Evolutionary conservation across 1,284 basidiomycete species (phyloP).

Genomic region (Irpex sp.): DNA sequence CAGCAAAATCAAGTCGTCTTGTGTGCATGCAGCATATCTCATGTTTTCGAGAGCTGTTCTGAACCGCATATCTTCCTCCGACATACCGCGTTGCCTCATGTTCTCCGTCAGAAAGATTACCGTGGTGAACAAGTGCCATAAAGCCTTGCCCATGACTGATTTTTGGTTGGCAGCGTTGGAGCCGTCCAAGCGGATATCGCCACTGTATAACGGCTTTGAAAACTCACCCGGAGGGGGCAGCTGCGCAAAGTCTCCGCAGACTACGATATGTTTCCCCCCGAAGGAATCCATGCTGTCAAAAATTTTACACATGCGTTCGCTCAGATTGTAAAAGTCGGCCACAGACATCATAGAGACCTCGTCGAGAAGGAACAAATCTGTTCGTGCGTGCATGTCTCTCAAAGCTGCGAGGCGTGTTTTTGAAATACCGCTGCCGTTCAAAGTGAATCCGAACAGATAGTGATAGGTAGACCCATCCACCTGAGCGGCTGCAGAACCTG

Average conservation of each 20-base stretch:
- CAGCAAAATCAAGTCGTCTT: neutral
- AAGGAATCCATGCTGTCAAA: slow-evolving; percentile 6
- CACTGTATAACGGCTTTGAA: neutral
- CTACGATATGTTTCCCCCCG: neutral
- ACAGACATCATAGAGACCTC: slow-evolving; percentile 1
- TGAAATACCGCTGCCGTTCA: neutral
- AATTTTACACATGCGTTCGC: slow-evolving; percentile 17
- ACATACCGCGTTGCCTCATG: slow-evolving; percentile 28
- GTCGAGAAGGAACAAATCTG: neutral
- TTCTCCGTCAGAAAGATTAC: slow-evolving; percentile 32
- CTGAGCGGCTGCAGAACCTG: slow-evolving; percentile 30
- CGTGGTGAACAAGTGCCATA: slow-evolving; percentile 31
- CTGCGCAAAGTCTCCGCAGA: neutral
- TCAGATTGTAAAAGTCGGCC: slow-evolving; percentile 1
- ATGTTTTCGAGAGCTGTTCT: neutral
- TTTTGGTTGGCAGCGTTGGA: neutral
- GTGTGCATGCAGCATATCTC: neutral
- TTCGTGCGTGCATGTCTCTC: neutral
- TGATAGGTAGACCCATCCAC: slow-evolving; percentile 35
- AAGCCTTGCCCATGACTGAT: slow-evolving; percentile 29
- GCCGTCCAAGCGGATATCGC: neutral
- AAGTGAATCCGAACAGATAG: slow-evolving; percentile 25
- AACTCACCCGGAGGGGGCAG: neutral
- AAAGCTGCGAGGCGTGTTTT: neutral
- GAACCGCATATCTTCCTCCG: neutral